Evolutionary conservation across 2,329 filamentous ascomycete genomes (phyloP), one percentile per base, ranked within the genome.

Genomic region (Fusarium bactridioides): DNA sequence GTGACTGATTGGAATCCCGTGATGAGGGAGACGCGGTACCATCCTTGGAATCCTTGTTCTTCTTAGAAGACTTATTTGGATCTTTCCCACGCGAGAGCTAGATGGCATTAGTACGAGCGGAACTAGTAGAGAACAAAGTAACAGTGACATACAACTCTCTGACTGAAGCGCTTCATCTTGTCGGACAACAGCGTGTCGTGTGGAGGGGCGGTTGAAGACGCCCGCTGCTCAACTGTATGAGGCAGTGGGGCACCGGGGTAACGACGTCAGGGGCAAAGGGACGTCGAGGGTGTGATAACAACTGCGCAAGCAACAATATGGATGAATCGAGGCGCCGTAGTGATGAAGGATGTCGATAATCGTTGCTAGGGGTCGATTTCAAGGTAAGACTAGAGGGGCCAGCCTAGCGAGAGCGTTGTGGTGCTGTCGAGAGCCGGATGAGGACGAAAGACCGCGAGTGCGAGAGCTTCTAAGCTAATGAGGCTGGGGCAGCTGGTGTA

Each of bases 81-180:
- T 89, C 92, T 87, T 97, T 97, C 80, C 93, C 92, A 85, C 94
- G 91, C 83, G 94, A 96, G 86, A 98, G 93, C 94, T 98, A 89
- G 31, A 41, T 56, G 43, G 19, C 4, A 60, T 77, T 64, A 77
- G 73, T 56, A 76, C 44, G 47, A 15, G 7, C 27, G 10, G 19
- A 23, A n/a, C 16, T 25, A 13, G 25, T 27, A 33, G 27, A 50
- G 21, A 25, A 48, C 12, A 48, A 59, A 21, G 35, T 18, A 48
- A 37, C n/a, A 58, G 31, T 29, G 35, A 90, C 93, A 88, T 90
- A 97, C 94, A 88, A 98, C 94, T 92, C 93, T 94, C 88, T 97
- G 94, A 85, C 94, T 93, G 85, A 98, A 97, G 83, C 94, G 93
- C 87, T 97, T 98, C 95, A 98, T 98, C 84, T 88, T 93, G 84